Evolutionary conservation across 225 moss, liverwort and hornwort genomes (phyloP), one percentile per base, ranked within the genome.

Genomic region (Bryum argenteum): DNA sequence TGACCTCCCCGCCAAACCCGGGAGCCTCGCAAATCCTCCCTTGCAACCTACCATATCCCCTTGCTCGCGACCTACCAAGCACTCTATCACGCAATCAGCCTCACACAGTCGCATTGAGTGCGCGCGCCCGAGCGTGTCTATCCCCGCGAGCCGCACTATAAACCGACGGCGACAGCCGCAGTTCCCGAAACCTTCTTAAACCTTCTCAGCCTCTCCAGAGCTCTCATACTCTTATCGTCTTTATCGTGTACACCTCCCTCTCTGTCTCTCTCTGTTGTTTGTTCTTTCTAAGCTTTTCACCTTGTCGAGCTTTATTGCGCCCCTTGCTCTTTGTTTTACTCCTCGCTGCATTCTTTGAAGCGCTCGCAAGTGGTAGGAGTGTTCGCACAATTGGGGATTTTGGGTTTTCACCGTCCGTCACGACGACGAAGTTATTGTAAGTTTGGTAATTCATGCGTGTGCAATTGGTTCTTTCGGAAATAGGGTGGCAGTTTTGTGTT

Each of bases 371-470:
- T 55, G 39, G 47, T 48, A 10, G 18, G 6, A 39, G 23, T 9
- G 43, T 71, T 71, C 77, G 73, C 54, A 1, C 54, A 42, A 55
- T 40, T 71, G 40, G 70, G 70, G 74, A 63, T 78, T 66, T 11
- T 51, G 72, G 75, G 71, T 69, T 23, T 65, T 0, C 56, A 65
- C 72, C 80, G 77, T 50, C 75, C 15, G 65, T 78, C 83, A 86
- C 78, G 63, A 86, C 86, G 86, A 86, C 86, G 86, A 86, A 83
- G 72, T 78, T 51, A 77, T 72, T 54, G 86, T 86, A 43, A 83
- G 83, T 76, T 51, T 26, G 10, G 0, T 0, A 48, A 17, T 48
- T 48, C 0, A 16, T 11, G 14, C 6, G 3, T 15, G 15, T 5
- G 47, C 16, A 33, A 3, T 33, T 33, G 2, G 0, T 33, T 4